Percentiles rank a stretch among this genome's conserved stretches.
Conservation (phyloP, 176 grass and related monocot species). For the Thalia dealbata region DNA sequence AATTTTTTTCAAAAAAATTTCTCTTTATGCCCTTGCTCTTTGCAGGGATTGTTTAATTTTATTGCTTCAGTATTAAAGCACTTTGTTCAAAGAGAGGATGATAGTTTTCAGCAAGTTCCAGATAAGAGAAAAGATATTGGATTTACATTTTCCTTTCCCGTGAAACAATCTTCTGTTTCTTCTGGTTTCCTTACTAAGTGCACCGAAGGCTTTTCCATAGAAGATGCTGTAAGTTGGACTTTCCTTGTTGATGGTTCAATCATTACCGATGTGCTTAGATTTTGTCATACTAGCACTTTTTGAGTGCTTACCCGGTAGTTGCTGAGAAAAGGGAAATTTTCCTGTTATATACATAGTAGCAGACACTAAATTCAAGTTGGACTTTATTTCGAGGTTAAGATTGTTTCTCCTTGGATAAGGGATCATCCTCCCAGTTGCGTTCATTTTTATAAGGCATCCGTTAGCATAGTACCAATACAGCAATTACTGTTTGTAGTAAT, state of each 20-base stretch:
- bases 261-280: not conserved
- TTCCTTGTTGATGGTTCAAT: not conserved
- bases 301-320: too few relatives aligned
- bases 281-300: too few relatives aligned
- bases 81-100: conserved; percentile 52
- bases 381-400: not conserved
- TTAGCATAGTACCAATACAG: not conserved
- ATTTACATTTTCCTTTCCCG: conserved; percentile 93
- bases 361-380: not conserved
- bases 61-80: conserved; percentile 58
- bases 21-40: not conserved
- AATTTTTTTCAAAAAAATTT: not conserved
- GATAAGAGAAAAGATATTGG: conserved; percentile 48
- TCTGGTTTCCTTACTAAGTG: conserved; percentile 73
- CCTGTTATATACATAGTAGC: not conserved
- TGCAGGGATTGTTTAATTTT: conserved; percentile 69
- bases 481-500: not conserved
- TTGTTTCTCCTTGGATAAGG: not conserved
- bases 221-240: conserved; percentile 67
- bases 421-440: not conserved
- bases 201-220: conserved; percentile 77
- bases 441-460: not conserved
- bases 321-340: too few relatives aligned
- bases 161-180: conserved; percentile 65
- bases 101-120: conserved; percentile 14